Evolutionary conservation across 139 green algal species (phyloP).

Genomic region (Tetradesmus lagerheimii): DNA sequence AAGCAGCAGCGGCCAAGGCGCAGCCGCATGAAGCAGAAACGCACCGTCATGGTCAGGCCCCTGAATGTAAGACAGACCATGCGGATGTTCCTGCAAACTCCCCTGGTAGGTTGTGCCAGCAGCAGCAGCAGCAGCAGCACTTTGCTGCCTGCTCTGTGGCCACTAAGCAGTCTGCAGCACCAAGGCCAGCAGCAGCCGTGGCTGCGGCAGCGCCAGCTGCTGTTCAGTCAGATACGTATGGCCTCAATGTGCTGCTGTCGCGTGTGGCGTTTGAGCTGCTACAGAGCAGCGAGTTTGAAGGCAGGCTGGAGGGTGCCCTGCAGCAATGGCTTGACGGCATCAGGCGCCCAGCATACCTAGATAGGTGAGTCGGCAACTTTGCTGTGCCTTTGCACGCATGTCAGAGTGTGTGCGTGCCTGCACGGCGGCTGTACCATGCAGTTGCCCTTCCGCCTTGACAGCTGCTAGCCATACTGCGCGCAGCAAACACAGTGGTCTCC

Average conservation of each 20-base stretch:
- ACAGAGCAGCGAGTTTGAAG: constrained; percentile 32
- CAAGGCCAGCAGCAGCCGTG: neutral
- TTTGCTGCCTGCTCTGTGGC: no score
- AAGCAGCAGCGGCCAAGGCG: neutral
- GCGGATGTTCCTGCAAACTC: no score
- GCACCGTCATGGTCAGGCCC: no score
- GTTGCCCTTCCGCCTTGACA: no score
- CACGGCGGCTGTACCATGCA: no score
- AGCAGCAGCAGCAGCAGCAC: neutral
- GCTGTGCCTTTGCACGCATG: neutral
- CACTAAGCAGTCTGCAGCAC: neutral
- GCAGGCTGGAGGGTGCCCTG: neutral
- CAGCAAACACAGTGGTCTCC: no score
- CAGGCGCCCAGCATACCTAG: neutral
- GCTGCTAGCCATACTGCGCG: no score
- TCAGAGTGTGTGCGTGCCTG: no score
- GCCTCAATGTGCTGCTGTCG: constrained; percentile 52
- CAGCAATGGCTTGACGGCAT: constrained; percentile 24
- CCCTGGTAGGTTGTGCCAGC: no score
- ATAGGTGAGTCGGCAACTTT: neutral
- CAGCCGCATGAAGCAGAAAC: no score
- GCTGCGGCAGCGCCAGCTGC: neutral
- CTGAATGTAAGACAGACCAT: no score
- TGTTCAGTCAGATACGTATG: neutral
- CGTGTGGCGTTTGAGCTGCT: constrained; percentile 51